Evolutionary conservation across 2,329 filamentous ascomycete species (phyloP), one percentile per base, ranked within the genome.

Genomic region (Exophiala sideris): DNA sequence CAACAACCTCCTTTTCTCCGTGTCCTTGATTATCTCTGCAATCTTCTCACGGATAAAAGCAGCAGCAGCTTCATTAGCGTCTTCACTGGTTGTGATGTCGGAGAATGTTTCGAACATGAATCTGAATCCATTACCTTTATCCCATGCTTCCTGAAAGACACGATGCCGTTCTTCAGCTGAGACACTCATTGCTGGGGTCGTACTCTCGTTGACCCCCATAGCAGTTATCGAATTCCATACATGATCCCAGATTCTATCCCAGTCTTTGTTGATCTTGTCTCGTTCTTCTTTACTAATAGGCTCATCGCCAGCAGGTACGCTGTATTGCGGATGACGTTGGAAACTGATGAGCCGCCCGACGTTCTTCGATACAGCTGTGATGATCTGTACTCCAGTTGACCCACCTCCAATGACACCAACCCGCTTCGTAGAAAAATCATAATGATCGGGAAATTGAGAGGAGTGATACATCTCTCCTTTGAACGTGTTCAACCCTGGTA

Each of bases 21-120:
- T 72, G 57, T 85, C 78, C 0, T 70, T 67, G 44, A 85, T 74
- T 2, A 81, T 73, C 5, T 68, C 69, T 1, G 78, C 73, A 0
- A 74, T 76, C 66, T 81, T 81, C 58, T 74, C 72, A 1, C 70
- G 72, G 77, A 81, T 83, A 63, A 83, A 82, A 3, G 75, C 69
- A 62, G 83, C 84, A 0, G 74, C 70, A 48, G 75, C 71, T 16
- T 72, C 65, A 59, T 85, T 85, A 1, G 77, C 77, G 10, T 77
- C 71, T 0, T 66, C 52, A 54, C 73, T 63, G 16, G 61, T 62
- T 5, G 65, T 55, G 20, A 72, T 62, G 57, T 76, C 73, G 7
- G 60, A 58, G 61, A 73, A 76, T 2, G 54, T 66, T 33, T 66
- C 60, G 47, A 73, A 66, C 68, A 67, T 68, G 58, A 67, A 73